phyloP scores from a whole-genome alignment of 768 basidiomycete genomes.

The Cyathus striatus region DNA sequence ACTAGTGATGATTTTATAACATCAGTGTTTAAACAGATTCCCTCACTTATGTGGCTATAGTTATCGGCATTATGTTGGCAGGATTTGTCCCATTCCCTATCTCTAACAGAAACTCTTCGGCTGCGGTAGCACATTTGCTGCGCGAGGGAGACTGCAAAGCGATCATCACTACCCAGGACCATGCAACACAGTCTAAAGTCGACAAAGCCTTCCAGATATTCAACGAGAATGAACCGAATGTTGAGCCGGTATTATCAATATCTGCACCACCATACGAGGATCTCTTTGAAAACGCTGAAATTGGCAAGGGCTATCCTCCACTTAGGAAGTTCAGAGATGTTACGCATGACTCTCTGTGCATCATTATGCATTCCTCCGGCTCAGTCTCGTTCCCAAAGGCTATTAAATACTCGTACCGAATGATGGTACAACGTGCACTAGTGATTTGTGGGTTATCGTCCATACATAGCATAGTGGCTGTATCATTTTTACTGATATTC shows the following conservation, averaged over 20 bases:
- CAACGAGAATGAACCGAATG: background rate
- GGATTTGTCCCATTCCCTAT: constrained; percentile 20
- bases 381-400: background rate
- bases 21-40: constrained; percentile 11
- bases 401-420: background rate
- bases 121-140: constrained; percentile 1
- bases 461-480: background rate
- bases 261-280: background rate
- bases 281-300: background rate
- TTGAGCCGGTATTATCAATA: background rate
- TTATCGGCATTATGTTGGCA: constrained; percentile 8
- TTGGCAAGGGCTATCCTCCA: background rate
- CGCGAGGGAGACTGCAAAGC: background rate
- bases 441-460: background rate
- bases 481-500: background rate
- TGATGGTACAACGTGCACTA: background rate
- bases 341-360: background rate
- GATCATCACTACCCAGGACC: background rate
- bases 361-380: background rate
- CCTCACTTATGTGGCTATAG: constrained; percentile 12
- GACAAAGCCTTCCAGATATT: background rate
- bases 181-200: background rate
- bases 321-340: background rate
- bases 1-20: background rate
- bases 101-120: constrained; percentile 5